Evolutionary conservation across 306 rosid genomes (phyloP).

Genomic region (Vigna radiata): DNA sequence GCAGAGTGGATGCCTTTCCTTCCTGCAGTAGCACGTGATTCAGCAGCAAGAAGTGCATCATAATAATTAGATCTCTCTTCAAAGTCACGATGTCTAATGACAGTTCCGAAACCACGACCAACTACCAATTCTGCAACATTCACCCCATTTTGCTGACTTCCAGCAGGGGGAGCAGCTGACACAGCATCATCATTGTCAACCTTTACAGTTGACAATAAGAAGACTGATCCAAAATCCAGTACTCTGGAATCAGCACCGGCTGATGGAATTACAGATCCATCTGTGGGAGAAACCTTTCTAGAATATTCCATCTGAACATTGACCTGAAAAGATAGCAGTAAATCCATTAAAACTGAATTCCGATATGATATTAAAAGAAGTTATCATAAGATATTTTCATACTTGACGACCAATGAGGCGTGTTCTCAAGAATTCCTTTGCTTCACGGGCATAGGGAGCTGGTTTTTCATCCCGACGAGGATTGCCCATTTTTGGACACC

Average conservation of each 20-base stretch:
- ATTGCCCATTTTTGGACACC: slow-evolving; percentile 97
- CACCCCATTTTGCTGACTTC: slow-evolving; percentile 66
- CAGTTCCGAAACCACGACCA: slow-evolving; percentile 91
- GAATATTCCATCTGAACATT: slow-evolving; percentile 97
- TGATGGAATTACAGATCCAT: slow-evolving; percentile 62
- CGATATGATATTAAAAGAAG: slow-evolving; percentile 33
- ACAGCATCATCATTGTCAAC: slow-evolving; percentile 73
- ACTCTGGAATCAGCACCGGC: slow-evolving; percentile 78
- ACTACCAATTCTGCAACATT: slow-evolving; percentile 80
- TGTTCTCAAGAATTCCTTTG: slow-evolving; percentile 93
- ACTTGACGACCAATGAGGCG: slow-evolving; percentile 93
- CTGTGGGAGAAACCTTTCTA: slow-evolving; percentile 69
- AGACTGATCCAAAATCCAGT: slow-evolving; percentile 98
- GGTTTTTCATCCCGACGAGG: slow-evolving; percentile 99
- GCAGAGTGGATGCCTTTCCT: slow-evolving; percentile 92
- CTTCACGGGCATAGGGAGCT: slow-evolving; percentile 98
- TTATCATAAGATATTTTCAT: slow-evolving; percentile 43
- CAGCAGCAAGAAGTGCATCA: slow-evolving; percentile 97
- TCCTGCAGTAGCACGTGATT: slow-evolving; percentile 79
- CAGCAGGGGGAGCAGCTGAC: slow-evolving; percentile 57
- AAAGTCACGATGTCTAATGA: slow-evolving; percentile 95
- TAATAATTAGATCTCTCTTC: slow-evolving; percentile 94
- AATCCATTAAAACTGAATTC: slow-evolving; percentile 34
- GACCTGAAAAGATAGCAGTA: slow-evolving; percentile 60
- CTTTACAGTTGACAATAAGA: slow-evolving; percentile 63